Percentiles rank a stretch among this genome's conserved stretches.
Evolutionary conservation across 257 asterid genomes (phyloP).

Genomic region (Jacaranda copaia): DNA sequence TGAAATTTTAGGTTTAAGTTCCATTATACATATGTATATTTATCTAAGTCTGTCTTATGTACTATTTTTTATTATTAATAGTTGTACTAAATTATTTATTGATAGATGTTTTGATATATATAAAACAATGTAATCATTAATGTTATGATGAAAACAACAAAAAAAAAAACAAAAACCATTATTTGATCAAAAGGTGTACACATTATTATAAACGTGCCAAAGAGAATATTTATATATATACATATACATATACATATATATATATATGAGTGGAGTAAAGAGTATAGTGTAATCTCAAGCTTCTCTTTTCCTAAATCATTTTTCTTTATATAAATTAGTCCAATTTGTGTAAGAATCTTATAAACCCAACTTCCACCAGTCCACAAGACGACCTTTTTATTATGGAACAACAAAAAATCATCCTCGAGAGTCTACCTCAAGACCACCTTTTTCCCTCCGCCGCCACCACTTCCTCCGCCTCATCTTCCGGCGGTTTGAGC

Average conservation of each 20-base stretch:
- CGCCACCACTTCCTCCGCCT: conserved; percentile 7
- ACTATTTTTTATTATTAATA: no score
- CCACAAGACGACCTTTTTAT: conserved; percentile 17
- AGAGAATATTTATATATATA: no score
- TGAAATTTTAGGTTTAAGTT: no score
- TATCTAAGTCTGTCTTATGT: no score
- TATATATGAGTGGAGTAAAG: conserved; percentile 11
- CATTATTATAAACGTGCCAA: neutral
- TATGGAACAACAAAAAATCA: conserved; percentile 37
- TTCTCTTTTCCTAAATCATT: neutral
- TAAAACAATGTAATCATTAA: no score
- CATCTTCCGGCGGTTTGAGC: neutral
- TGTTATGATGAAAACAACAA: no score
- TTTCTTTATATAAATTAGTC: conserved; percentile 27
- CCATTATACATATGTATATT: no score
- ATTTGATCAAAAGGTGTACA: neutral
- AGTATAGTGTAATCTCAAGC: conserved; percentile 8
- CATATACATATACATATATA: neutral
- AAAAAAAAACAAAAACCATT: no score
- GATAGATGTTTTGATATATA: no score
- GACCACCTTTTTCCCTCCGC: conserved; percentile 23
- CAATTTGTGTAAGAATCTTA: conserved; percentile 20
- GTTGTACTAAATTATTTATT: no score
- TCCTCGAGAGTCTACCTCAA: conserved; percentile 9
- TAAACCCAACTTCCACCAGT: conserved; percentile 10